phyloP scores from a whole-genome alignment of 2,329 filamentous ascomycete species.

The Xylaria sp. region DNA sequence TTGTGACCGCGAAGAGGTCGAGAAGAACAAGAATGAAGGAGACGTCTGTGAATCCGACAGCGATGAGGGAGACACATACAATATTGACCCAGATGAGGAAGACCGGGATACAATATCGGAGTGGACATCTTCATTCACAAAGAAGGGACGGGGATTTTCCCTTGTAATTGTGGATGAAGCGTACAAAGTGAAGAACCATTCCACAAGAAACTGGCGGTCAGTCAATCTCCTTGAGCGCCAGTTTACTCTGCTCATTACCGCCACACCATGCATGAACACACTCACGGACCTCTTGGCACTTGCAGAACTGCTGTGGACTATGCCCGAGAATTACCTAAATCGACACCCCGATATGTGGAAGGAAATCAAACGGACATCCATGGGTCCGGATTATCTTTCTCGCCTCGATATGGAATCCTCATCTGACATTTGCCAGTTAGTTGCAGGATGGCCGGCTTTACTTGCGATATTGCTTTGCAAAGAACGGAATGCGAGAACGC shows the following conservation, averaged over 20 bases:
- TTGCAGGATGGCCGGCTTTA: conserved; percentile 32
- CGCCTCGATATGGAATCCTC: conserved; percentile 12
- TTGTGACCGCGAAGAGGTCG: neutral
- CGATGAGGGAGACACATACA: no score
- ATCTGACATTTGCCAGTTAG: conserved; percentile 28
- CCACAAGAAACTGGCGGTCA: conserved; percentile 35
- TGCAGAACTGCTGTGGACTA: conserved; percentile 34
- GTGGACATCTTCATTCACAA: conserved; percentile 31
- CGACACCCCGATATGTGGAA: neutral
- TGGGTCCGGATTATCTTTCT: conserved; percentile 3
- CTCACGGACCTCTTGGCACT: conserved; percentile 36
- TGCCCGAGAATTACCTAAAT: conserved; percentile 26
- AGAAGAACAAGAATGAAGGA: neutral
- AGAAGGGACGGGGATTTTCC: conserved; percentile 32
- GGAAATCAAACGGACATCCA: conserved; percentile 3
- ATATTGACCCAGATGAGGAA: no score
- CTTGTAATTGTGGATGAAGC: conserved; percentile 41
- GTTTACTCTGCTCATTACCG: conserved; percentile 39
- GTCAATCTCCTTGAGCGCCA: conserved; percentile 33
- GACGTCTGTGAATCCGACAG: no score
- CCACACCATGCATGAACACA: conserved; percentile 38
- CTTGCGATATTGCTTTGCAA: conserved; percentile 30
- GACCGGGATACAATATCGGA: no score
- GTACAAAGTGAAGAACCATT: conserved; percentile 36
- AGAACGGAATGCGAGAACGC: neutral